These are phyloP conservation scores for Sphagnum magellanicum DNA, from an alignment of 228 moss, liverwort and hornwort genomes.

Conservation along the genomic window DNA sequence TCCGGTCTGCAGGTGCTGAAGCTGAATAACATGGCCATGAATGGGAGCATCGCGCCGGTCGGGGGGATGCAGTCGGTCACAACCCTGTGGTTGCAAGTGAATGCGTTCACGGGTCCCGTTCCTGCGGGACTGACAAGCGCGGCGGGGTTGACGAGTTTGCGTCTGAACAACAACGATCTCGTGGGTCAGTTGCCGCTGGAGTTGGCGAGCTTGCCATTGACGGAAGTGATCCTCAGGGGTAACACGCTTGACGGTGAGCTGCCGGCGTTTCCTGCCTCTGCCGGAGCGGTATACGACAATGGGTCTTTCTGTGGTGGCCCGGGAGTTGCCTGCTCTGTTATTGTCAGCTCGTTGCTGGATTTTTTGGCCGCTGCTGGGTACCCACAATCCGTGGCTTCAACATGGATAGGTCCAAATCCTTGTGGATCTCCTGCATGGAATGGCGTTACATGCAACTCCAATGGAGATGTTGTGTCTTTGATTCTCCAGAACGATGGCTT, in stretches of 20 bases:
- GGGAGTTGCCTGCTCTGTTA: constrained; percentile 33
- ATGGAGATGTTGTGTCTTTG: constrained; percentile 25
- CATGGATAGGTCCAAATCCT: constrained; percentile 58
- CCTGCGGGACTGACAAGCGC: constrained; percentile 55
- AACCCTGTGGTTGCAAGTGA: constrained; percentile 74
- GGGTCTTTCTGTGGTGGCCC: constrained; percentile 34
- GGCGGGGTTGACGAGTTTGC: constrained; percentile 34
- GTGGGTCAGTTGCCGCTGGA: constrained; percentile 60
- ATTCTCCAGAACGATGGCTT: constrained; percentile 35
- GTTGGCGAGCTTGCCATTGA: constrained; percentile 15
- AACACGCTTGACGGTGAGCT: constrained; percentile 28
- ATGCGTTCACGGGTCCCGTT: constrained; percentile 64
- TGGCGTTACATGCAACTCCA: constrained; percentile 45
- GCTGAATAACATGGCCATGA: constrained; percentile 67
- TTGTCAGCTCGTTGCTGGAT: constrained; percentile 54
- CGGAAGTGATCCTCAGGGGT: constrained; percentile 8
- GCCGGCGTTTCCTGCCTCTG: constrained; percentile 15
- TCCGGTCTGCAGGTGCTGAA: constrained; percentile 64
- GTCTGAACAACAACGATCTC: constrained; percentile 62
- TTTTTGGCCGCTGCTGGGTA: constrained; percentile 51
- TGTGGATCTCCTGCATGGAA: constrained; percentile 39
- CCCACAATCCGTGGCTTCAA: constrained; percentile 37
- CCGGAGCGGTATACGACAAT: constrained; percentile 4
- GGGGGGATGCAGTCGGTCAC: constrained; percentile 58
- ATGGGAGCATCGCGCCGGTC: constrained; percentile 46